These are phyloP conservation scores for Lichtheimia ramosa DNA, from an alignment of 371 early-diverging fungal genomes.

Conservation along the genomic window DNA sequence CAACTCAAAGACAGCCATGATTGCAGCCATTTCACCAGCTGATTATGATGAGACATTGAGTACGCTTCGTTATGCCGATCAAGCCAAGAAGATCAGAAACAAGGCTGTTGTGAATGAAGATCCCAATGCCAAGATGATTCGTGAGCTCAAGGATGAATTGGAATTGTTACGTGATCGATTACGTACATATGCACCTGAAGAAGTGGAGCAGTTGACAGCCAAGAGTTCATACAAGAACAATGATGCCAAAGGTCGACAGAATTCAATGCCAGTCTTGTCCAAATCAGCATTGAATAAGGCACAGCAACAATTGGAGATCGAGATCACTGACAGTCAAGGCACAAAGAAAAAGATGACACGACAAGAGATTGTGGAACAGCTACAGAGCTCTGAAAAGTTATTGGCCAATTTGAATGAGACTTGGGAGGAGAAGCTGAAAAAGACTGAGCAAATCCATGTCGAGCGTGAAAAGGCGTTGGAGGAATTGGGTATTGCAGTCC, in stretches of 20 bases:
- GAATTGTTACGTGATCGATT: slow-evolving; percentile 64
- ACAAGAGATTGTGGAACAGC: slow-evolving; percentile 74
- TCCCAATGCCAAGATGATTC: slow-evolving; percentile 79
- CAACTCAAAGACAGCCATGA: slow-evolving; percentile 92
- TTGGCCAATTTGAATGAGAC: slow-evolving; percentile 80
- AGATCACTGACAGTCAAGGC: slow-evolving; percentile 47
- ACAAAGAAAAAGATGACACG: slow-evolving; percentile 50
- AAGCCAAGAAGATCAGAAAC: slow-evolving; percentile 91
- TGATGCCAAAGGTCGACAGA: background rate
- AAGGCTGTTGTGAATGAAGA: slow-evolving; percentile 92
- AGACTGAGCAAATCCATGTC: slow-evolving; percentile 70
- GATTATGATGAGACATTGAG: slow-evolving; percentile 90
- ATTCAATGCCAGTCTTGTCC: slow-evolving; percentile 4
- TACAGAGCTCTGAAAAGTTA: slow-evolving; percentile 83
- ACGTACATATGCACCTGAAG: slow-evolving; percentile 60
- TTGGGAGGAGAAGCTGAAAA: slow-evolving; percentile 82
- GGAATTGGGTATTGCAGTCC: slow-evolving; percentile 79
- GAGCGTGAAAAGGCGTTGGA: slow-evolving; percentile 76
- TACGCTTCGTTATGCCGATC: slow-evolving; percentile 94
- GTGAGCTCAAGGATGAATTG: slow-evolving; percentile 87
- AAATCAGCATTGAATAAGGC: slow-evolving; percentile 27
- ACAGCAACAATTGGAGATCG: slow-evolving; percentile 20
- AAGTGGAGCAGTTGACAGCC: slow-evolving; percentile 30
- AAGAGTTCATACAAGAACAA: slow-evolving; percentile 15
- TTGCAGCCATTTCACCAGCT: slow-evolving; percentile 84